Evolutionary conservation across 192 early-diverging fungal genomes (phyloP).

Genomic region (Umbelopsis sp.): DNA sequence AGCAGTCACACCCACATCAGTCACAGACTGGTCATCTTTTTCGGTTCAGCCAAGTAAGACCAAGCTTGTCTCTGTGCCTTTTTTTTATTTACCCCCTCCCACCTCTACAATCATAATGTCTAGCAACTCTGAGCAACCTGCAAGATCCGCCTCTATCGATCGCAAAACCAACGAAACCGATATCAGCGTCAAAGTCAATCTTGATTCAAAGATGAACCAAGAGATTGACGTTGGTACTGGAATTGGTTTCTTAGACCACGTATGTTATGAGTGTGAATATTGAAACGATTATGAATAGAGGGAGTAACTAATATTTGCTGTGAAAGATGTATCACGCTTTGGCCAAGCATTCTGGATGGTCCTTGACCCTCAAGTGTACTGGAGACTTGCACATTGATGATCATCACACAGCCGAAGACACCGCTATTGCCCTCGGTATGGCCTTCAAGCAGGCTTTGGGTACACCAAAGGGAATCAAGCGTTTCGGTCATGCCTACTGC

Average conservation of each 20-base stretch:
- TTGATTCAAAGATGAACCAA: conserved; percentile 68
- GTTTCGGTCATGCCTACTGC: conserved; percentile 93
- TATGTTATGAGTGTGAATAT: conserved; percentile 34
- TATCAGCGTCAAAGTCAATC: conserved; percentile 69
- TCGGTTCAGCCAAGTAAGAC: too few species aligned
- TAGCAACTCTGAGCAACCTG: conserved; percentile 4
- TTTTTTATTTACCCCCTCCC: too few species aligned
- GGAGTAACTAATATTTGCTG: conserved; percentile 6
- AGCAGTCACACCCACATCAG: conserved; percentile 7
- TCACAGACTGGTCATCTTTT: too few species aligned
- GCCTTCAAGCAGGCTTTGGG: conserved; percentile 94
- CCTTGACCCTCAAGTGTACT: conserved; percentile 78
- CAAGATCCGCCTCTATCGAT: conserved; percentile 58
- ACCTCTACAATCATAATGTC: not conserved
- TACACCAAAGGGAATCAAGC: conserved; percentile 82
- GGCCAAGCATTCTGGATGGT: conserved; percentile 96
- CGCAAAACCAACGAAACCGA: conserved; percentile 97
- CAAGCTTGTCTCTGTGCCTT: too few species aligned
- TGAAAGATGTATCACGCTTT: conserved; percentile 95
- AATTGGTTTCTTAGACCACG: conserved; percentile 98
- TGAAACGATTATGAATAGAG: not conserved
- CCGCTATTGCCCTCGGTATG: conserved; percentile 89
- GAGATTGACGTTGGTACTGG: conserved; percentile 84
- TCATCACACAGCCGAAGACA: conserved; percentile 98
- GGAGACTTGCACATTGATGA: conserved; percentile 98